phyloP scores from a whole-genome alignment of 2,329 filamentous ascomycete species.

The Arachnomyces sp. region DNA sequence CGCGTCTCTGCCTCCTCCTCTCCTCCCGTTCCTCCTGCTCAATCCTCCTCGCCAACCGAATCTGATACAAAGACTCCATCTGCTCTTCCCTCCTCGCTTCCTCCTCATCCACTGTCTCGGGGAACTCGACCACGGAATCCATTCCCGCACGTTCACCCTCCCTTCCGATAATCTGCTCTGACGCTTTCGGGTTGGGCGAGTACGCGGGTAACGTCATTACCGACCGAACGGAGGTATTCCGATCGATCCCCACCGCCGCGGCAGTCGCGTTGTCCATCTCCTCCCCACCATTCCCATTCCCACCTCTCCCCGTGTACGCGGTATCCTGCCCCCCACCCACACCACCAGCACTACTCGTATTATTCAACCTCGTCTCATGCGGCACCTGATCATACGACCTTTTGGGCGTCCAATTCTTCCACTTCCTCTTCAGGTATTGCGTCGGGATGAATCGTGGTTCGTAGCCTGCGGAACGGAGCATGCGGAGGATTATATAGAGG shows the following conservation, averaged over 20 bases:
- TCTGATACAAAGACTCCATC: slow-evolving; percentile 89
- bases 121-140: slow-evolving; percentile 80
- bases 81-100: slow-evolving; percentile 73
- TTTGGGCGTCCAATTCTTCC: slow-evolving; percentile 42
- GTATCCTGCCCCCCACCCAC: background rate
- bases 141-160: slow-evolving; percentile 90
- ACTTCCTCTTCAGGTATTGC: slow-evolving; percentile 42
- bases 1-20: slow-evolving; percentile 58
- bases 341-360: slow-evolving; percentile 11
- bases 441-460: slow-evolving; percentile 46
- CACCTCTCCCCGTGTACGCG: slow-evolving; percentile 2
- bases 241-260: slow-evolving; percentile 50
- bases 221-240: slow-evolving; percentile 81
- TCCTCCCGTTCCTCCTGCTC: slow-evolving; percentile 72
- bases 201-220: slow-evolving; percentile 91
- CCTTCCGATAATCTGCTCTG: slow-evolving; percentile 73
- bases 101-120: slow-evolving; percentile 69
- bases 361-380: slow-evolving; percentile 10
- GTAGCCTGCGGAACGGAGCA: slow-evolving; percentile 35
- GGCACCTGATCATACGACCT: slow-evolving; percentile 35
- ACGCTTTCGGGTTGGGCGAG: slow-evolving; percentile 59
- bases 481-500: slow-evolving; percentile 32
- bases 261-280: slow-evolving; percentile 19
- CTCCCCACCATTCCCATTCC: slow-evolving; percentile 8
- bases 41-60: slow-evolving; percentile 66